These are phyloP conservation scores for Lizonia empirigonia DNA, from an alignment of 2,329 filamentous ascomycete genomes.

Conservation along the genomic window DNA sequence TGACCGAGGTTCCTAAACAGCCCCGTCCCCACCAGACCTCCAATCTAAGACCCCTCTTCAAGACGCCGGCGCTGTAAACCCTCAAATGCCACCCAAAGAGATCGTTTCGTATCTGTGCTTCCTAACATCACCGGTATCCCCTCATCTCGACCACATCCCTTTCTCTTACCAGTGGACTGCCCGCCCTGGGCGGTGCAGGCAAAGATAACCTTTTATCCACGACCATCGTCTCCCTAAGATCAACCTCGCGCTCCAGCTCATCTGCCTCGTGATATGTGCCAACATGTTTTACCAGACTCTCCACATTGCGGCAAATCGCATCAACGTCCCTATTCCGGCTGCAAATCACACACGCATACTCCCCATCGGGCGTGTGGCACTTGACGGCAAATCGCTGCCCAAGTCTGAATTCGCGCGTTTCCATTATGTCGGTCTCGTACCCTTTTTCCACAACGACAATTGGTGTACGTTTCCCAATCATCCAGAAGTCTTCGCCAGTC, in stretches of 20 bases:
- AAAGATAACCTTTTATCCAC: constrained; percentile 28
- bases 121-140: constrained; percentile 20
- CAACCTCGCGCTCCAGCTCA: constrained; percentile 41
- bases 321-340: constrained; percentile 41
- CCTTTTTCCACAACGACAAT: constrained; percentile 30
- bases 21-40: background rate
- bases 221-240: constrained; percentile 37
- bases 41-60: background rate
- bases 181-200: constrained; percentile 24
- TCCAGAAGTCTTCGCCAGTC: constrained; percentile 46
- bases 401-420: constrained; percentile 45
- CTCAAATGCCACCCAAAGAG: background rate
- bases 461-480: constrained; percentile 45
- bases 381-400: constrained; percentile 48
- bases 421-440: constrained; percentile 41
- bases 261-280: constrained; percentile 40
- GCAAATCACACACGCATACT: constrained; percentile 47
- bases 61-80: constrained; percentile 1
- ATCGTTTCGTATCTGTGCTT: background rate
- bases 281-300: constrained; percentile 46
- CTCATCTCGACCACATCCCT: constrained; percentile 24
- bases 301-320: constrained; percentile 43
- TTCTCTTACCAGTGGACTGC: constrained; percentile 19
- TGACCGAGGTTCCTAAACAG: background rate
- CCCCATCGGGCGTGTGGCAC: constrained; percentile 45